phyloP scores from a whole-genome alignment of 345 rosid genomes.

The Sonneratia alba region DNA sequence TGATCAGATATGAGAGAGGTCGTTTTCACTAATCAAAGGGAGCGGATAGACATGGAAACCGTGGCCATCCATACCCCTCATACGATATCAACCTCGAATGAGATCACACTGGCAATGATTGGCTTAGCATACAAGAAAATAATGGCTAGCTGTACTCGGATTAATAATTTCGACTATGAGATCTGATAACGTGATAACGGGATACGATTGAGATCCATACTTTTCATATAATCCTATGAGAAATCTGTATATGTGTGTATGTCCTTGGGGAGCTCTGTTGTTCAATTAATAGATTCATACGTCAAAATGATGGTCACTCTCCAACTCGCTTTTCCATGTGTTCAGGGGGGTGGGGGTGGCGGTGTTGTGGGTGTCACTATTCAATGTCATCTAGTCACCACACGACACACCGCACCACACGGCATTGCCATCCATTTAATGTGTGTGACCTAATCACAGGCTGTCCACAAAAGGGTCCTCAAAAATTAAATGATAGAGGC shows the following conservation, averaged over 20 bases:
- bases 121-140: too few relatives aligned
- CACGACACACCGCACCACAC: background rate
- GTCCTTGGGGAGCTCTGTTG: background rate
- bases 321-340: background rate
- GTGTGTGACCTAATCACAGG: constrained; percentile 28
- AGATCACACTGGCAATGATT: background rate
- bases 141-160: background rate
- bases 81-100: background rate
- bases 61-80: background rate
- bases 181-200: background rate
- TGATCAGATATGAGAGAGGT: background rate
- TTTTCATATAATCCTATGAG: background rate
- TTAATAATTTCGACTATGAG: background rate
- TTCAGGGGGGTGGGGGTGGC: background rate
- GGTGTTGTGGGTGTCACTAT: background rate
- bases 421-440: constrained; percentile 15
- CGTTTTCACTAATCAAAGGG: background rate
- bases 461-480: constrained; percentile 11
- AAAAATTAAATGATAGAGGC: background rate
- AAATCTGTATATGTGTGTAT: background rate
- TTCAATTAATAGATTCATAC: background rate
- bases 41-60: background rate
- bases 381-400: background rate
- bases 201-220: background rate
- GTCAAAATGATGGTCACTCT: background rate